These are phyloP conservation scores for Cladosporium sp. DNA, from an alignment of 2,329 filamentous ascomycete species.

Conservation along the genomic window DNA sequence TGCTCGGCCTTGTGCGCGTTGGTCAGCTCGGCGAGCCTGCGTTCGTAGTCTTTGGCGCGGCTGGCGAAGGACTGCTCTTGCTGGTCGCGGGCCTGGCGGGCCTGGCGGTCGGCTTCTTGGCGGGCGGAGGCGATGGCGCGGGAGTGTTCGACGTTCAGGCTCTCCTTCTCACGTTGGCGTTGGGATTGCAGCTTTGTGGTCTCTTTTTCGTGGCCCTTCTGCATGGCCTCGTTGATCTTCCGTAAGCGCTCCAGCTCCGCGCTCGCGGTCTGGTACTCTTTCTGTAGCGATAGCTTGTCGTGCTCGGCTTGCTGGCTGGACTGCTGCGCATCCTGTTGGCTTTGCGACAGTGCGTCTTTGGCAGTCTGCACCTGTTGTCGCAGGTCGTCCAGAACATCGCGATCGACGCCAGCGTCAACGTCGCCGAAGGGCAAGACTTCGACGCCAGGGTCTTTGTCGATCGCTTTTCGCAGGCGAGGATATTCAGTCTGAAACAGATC, in stretches of 20 bases:
- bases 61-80: constrained; percentile 13
- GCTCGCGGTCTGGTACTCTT: constrained; percentile 37
- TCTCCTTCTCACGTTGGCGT: constrained; percentile 32
- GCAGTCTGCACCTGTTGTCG: constrained; percentile 71
- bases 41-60: constrained; percentile 25
- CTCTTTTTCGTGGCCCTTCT: constrained; percentile 59
- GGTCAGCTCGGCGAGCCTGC: constrained; percentile 24
- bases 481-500: constrained; percentile 97
- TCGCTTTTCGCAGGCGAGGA: constrained; percentile 71
- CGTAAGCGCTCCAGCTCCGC: constrained; percentile 50
- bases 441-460: constrained; percentile 83
- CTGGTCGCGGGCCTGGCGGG: constrained; percentile 15
- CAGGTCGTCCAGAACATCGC: constrained; percentile 82
- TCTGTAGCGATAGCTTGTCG: constrained; percentile 36
- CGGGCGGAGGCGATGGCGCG: constrained; percentile 22
- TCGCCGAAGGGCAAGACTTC: constrained; percentile 77
- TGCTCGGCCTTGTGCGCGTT: constrained; percentile 26
- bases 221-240: constrained; percentile 63
- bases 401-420: constrained; percentile 86
- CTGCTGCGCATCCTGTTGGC: constrained; percentile 50
- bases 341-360: constrained; percentile 51
- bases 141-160: constrained; percentile 30
- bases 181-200: constrained; percentile 42
- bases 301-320: constrained; percentile 53
- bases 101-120: constrained; percentile 23